Base-by-base conservation (phyloP, 2,329 filamentous ascomycete genomes). In the Sclerotiophoma versabilis region DNA sequence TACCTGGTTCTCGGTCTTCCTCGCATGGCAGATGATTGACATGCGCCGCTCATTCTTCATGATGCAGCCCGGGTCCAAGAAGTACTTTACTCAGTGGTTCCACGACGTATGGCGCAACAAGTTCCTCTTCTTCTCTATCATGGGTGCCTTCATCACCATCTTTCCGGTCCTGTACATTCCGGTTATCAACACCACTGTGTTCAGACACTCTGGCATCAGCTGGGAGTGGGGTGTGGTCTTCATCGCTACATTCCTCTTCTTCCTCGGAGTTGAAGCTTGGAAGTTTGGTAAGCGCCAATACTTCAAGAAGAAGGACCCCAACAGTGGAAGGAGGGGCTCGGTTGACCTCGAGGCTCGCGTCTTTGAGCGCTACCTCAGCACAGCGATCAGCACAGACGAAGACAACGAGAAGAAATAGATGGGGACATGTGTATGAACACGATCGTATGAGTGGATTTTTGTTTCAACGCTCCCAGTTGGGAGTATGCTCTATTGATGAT, bases 1-100 rank as follows among this genome's bases (percentile, higher is more conserved):
- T 39, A 91, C 88, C 0, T 92, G 88, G 88, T 88, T 88, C 65
- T 87, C 88, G 0, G 81, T 92, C 15, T 89, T 92, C 78, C 80
- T 90, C 8, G 89, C 89, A 1, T 92, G 89, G 89, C 88, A 92
- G 71, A 88, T 91, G 69, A 63, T 59, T 60, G 82, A 90, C 68
- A 83, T 88, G 76, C 86, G 89, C 27, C 84, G 87, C 45, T 87
- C 84, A 7, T 90, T 92, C 79, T 92, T 92, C 81, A 81, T 83
- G 65, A 89, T 91, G 85, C 84, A 89, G 66, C 85, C 87, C 0
- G 78, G 79, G 15, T 83, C 81, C 22, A 85, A 82, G 63, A 78
- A 76, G 52, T 84, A 86, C 61, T 71, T 73, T 54, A 73, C 70
- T 3, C 85, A 89, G 63, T 90, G 87, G 87, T 81, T 85, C 64